Base-by-base conservation (phyloP, 768 basidiomycete genomes). In the Phylloporus sp. region DNA sequence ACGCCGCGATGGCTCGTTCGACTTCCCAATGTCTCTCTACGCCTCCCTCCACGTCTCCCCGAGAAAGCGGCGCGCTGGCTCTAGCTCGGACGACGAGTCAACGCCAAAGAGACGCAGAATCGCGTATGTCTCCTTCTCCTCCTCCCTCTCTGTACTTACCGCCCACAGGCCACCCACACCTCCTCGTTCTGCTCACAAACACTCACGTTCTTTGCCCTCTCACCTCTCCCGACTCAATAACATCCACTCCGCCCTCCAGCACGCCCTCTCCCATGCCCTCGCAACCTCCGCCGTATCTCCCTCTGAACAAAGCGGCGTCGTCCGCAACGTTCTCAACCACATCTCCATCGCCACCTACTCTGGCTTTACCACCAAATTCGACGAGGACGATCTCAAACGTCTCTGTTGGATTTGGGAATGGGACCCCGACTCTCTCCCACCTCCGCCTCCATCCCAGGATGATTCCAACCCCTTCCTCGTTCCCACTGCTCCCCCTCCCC, bases 371-470 rank as follows among this genome's bases (percentile, higher is more conserved):
- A 77, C 82, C 4, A 78, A 80, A 49, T 83, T 89, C 57, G 77
- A 79, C 28, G 56, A 82, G n/a, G 79, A 84, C 44, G 90, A 91
- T 60, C 73, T 92, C 41, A 80, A 74, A 50, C 77, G 86, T 52
- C 76, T 93, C 18, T 91, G 90, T 69, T 92, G 91, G 90, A 53
- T 92, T 15, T 91, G 91, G 88, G 91, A 92, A 65, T 93, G 91
- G 91, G 84, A 90, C 61, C 77, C 79, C 6, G 67, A 77, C 39
- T 54, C 73, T 6, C 47, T 79, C 4, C 72, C 77, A 3, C 45
- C 51, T 8, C 18, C 29, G 36, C 51, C 62, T 2, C 2, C 42
- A 22, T n/a, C 55, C 13, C 64, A 72, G 6, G 80, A 81, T 12
- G 86, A 87, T 13, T 79, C 85, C 6, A 90, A 90, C 56, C 87